Base-by-base conservation (phyloP, 441 rosid genomes). In the Breynia disticha region DNA sequence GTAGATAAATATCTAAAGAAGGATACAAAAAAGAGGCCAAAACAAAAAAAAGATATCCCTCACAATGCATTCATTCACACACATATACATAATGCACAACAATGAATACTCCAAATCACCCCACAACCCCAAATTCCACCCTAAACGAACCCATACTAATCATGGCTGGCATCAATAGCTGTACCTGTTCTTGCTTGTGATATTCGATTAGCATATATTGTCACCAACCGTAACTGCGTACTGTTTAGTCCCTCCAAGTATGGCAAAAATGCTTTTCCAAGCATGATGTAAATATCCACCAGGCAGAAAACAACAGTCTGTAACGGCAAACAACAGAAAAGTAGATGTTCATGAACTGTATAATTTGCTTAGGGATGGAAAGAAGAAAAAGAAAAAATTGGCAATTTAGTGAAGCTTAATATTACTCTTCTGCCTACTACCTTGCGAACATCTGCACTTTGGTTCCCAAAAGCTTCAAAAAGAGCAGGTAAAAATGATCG, bases 301-400 rank as follows among this genome's bases (percentile, higher is more conserved):
- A 93, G 71, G 70, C 99, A 93, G 83, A 89, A 89, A 61, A 93
- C 99, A 47, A 93, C 99, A 0, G 96, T 83, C 99, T 93, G 89
- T 59, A 64, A 44, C 67, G 35, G 51, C 58, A 56, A 32, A 46
- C 16, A 13, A 32, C 56, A 35, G 11, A 49, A 12, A 57, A 10
- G 18, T 41, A 45, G n/a, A 49, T 32, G 35, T 28, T 28, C 5
- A 28, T 9, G 35, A 17, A 20, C 18, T 5, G 48, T 11, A 32
- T 12, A 18, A 18, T 7, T 13, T 12, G 24, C 1, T 12, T 11
- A 48, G 19, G 21, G 52, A 19, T n/a, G n/a, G 21, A 13, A 16
- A 48, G 14, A 6, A 0, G 20, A n/a, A n/a, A n/a, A n/a, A n/a
- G n/a, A n/a, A 19, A 12, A 3, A 5, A 47, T 28, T 28, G 35